Base-by-base conservation (phyloP, 2,329 filamentous ascomycete genomes). In the Pestalotiopsis sp. region DNA sequence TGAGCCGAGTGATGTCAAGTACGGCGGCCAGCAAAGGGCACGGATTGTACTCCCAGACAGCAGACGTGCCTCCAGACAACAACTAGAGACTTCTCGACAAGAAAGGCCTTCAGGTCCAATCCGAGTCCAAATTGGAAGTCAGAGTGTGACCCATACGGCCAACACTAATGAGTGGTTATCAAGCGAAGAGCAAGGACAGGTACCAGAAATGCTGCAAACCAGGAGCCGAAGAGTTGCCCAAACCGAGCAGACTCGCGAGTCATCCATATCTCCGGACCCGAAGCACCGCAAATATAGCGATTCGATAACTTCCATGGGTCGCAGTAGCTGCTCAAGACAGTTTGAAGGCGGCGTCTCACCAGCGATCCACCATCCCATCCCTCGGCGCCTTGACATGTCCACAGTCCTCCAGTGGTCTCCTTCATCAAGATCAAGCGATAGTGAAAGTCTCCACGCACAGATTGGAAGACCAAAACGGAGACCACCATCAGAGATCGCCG, bases 61-160 rank as follows among this genome's bases (percentile, higher is more conserved):
- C 38, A 17, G 5, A 17, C 38, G 58, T 14, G 5, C 12, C 36
- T 20, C 27, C 7, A 17, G 27, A 13, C 20, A 59, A 20, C 45
- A 57, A 13, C 4, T 59, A 2, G 12, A 31, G 23, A 3, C 38
- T 25, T 20, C 20, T n/a, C 57, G 25, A 13, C 23, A 6, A 31
- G 27, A 59, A 59, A 59, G 27, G 11, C 57, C 11, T 27, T 3
- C 20, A n/a, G 57, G 57, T n/a, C 57, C 56, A 6, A 68, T 82
- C 25, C 78, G 65, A 57, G 76, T 83, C 31, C 77, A 74, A 36
- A 76, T 83, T 59, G 81, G 81, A 12, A 61, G 57, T 23, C 65
- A 61, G 31, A 38, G 45, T 45, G 52, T 66, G 4, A 36, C 27
- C n/a, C 23, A 66, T 23, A 36, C 27, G 25, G 52, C 27, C 4